Percentiles rank a stretch among this genome's conserved stretches.
Evolutionary conservation across 768 basidiomycete species (phyloP).

Genomic region (Galerina marginata): DNA sequence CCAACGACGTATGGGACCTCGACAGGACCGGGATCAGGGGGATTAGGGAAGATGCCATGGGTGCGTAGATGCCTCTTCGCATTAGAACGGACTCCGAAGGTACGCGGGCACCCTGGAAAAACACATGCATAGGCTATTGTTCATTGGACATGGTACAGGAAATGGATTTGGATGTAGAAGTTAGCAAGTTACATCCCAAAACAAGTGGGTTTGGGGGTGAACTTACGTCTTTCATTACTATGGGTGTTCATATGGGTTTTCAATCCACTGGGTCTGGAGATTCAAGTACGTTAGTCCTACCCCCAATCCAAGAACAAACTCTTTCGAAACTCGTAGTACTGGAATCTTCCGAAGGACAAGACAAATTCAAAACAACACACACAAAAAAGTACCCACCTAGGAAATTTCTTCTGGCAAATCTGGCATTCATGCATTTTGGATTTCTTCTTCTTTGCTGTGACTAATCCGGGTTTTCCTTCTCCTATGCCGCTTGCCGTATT

Average conservation of each 20-base stretch:
- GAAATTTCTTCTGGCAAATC: slow-evolving; percentile 57
- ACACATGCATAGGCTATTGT: slow-evolving; percentile 55
- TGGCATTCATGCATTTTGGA: slow-evolving; percentile 60
- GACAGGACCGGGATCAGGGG: slow-evolving; percentile 11
- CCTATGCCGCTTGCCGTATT: too few species aligned
- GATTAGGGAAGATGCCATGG: slow-evolving; percentile 56
- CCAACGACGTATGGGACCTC: slow-evolving; percentile 39
- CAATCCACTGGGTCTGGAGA: slow-evolving; percentile 55
- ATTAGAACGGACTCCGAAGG: slow-evolving; percentile 81
- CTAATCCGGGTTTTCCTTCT: too few species aligned
- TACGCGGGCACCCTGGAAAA: slow-evolving; percentile 64
- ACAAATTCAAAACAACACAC: not conserved
- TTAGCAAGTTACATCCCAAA: not conserved
- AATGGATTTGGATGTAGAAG: not conserved
- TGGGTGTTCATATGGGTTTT: slow-evolving; percentile 66
- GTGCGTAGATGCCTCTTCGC: slow-evolving; percentile 81
- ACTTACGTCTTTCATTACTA: slow-evolving; percentile 56
- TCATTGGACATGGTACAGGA: too few species aligned
- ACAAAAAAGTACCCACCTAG: slow-evolving; percentile 38
- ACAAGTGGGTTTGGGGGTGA: not conserved
- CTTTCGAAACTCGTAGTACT: too few species aligned
- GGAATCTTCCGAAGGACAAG: not conserved
- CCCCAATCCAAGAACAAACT: slow-evolving; percentile 1
- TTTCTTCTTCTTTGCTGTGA: slow-evolving; percentile 45
- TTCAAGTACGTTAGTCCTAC: not conserved